Conservation (phyloP, 495 filamentous ascomycete species). For the Neurospora sp. region DNA sequence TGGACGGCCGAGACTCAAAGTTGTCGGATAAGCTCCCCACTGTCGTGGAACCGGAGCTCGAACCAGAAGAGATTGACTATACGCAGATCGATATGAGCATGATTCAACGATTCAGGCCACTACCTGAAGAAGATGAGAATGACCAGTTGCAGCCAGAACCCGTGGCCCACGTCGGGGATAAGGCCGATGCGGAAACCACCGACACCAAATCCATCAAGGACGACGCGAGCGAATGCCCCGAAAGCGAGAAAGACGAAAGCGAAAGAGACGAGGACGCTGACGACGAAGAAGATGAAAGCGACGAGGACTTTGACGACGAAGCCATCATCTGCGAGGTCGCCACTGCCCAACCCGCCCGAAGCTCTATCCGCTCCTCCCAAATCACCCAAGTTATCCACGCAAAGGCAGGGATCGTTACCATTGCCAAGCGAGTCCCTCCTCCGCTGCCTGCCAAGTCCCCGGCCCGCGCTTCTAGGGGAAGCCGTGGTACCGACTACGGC, state of each 20-base stretch:
- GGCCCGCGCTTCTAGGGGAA: slow-evolving; percentile 31
- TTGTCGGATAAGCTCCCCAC: slow-evolving; percentile 27
- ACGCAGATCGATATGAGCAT: slow-evolving; percentile 42
- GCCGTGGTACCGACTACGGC: slow-evolving; percentile 21
- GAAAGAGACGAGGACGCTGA: slow-evolving; percentile 29
- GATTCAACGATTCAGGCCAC: slow-evolving; percentile 24
- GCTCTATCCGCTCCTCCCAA: slow-evolving; percentile 41
- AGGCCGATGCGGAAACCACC: background rate
- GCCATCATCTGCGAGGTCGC: slow-evolving; percentile 44
- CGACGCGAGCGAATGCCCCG: background rate
- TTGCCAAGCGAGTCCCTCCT: slow-evolving; percentile 59
- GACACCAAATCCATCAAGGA: background rate
- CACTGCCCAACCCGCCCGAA: slow-evolving; percentile 34
- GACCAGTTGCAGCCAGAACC: slow-evolving; percentile 8
- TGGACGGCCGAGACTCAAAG: slow-evolving; percentile 28
- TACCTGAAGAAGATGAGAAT: slow-evolving; percentile 12
- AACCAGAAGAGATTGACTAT: slow-evolving; percentile 42
- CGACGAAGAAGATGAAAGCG: slow-evolving; percentile 35
- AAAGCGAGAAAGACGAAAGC: slow-evolving; percentile 10
- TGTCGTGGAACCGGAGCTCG: slow-evolving; percentile 35
- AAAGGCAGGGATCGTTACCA: slow-evolving; percentile 56
- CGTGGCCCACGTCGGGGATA: background rate
- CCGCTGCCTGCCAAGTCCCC: slow-evolving; percentile 55
- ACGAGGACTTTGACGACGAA: slow-evolving; percentile 36
- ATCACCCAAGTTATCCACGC: slow-evolving; percentile 33